Conservation (phyloP, 768 basidiomycete species). For the Lactarius sp. region DNA sequence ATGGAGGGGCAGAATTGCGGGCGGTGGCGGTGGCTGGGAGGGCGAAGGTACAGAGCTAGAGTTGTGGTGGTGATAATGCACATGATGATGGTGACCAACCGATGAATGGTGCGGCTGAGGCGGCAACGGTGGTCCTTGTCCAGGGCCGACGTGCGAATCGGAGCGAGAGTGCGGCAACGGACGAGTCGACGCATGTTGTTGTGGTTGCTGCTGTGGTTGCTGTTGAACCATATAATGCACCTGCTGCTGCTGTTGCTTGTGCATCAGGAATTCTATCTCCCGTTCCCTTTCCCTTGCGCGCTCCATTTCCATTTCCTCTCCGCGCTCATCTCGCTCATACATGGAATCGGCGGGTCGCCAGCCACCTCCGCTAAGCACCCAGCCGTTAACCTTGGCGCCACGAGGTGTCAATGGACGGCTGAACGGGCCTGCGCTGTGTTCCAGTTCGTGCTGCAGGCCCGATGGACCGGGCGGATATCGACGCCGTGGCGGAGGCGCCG, state of each 20-base stretch:
- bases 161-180: slow-evolving; percentile 14
- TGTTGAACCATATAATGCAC: slow-evolving; percentile 22
- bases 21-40: slow-evolving; percentile 14
- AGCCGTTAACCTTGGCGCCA: slow-evolving; percentile 22
- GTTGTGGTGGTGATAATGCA: slow-evolving; percentile 34
- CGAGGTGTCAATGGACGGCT: slow-evolving; percentile 21
- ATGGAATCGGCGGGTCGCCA: slow-evolving; percentile 8
- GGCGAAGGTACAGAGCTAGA: slow-evolving; percentile 19
- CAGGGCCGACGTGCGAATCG: slow-evolving; percentile 22
- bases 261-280: slow-evolving; percentile 27
- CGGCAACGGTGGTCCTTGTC: slow-evolving; percentile 18
- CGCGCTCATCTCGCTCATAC: slow-evolving; percentile 20
- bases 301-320: slow-evolving; percentile 23
- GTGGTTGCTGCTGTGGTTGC: slow-evolving; percentile 25
- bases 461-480: slow-evolving; percentile 23
- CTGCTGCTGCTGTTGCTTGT: slow-evolving; percentile 26
- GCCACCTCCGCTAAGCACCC: slow-evolving; percentile 9
- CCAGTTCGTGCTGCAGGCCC: slow-evolving; percentile 21
- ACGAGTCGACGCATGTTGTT: slow-evolving; percentile 6
- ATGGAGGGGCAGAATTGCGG: slow-evolving; percentile 26
- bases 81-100: slow-evolving; percentile 29
- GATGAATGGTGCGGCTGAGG: slow-evolving; percentile 23
- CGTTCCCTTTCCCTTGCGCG: slow-evolving; percentile 30
- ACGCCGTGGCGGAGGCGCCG: slow-evolving; percentile 10
- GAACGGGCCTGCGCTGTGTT: slow-evolving; percentile 18